Base-by-base conservation (phyloP, 2,329 filamentous ascomycete species). In the Chrysosphaeria jannelii region DNA sequence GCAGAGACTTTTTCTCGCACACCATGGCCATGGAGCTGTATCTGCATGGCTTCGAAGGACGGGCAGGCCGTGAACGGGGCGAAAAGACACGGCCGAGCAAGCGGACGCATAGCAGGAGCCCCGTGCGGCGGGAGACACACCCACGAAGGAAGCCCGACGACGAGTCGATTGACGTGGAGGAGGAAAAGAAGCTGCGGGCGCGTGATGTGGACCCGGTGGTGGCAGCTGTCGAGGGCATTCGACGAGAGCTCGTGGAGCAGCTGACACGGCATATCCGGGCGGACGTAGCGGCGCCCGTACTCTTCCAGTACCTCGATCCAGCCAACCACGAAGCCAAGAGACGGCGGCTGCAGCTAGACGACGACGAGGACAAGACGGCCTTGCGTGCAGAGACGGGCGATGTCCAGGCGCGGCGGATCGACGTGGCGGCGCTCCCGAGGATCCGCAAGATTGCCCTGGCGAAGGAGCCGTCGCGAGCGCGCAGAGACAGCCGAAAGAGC, bases 1-100 rank as follows among this genome's bases (percentile, higher is more conserved):
- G 71, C 39, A 68, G 69, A 20, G 59, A 71, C 5, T 61, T 97
- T 31, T 97, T 97, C 47, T 91, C 71, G 2, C 93, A 93, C 29
- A 50, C 47, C 29, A 81, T 97, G 71, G 60, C 64, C 21, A 89
- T 97, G 76, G 70, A 81, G 38, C 65, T 76, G 26, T 69, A 70
- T 31, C 31, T 36, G 4, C 40, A 39, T 10, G 42, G 42, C 4
- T 25, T 4, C 18, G 3, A 14, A 19, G 17, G 7, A 7, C 17
- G 17, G n/a, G 17, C 17, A 7, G 7, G n/a, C n/a, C n/a, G 16
- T 18, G 16, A 18, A 7, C 16, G 7, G 16, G 7, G 7, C 7
- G 12, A 10, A 24, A 24, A 11, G 17, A 20, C 11, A 8, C 19
- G 18, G 16, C 16, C 19, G 5, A 5, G n/a, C 15, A 17, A 19